Conservation (phyloP, 2,329 filamentous ascomycete species). For the Sporothrix protearum region DNA sequence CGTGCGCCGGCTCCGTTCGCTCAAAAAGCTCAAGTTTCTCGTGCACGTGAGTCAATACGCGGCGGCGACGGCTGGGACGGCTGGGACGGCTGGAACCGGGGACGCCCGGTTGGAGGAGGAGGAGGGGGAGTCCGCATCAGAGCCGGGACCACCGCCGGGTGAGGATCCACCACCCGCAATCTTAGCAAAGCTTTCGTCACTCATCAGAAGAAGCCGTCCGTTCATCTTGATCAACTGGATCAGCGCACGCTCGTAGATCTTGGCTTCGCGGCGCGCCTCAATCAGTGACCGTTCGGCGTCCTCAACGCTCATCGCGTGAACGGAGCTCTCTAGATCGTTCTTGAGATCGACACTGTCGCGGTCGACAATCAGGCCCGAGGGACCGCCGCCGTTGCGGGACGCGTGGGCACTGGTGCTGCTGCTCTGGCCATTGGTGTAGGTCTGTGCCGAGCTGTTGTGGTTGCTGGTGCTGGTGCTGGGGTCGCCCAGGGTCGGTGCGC, state of each 20-base stretch:
- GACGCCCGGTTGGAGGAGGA: background rate
- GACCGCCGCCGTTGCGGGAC: background rate
- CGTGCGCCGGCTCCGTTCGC: background rate
- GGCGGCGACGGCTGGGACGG: background rate
- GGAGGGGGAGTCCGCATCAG: background rate
- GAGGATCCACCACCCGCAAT: background rate
- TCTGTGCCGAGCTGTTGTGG: background rate
- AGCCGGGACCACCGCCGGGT: background rate
- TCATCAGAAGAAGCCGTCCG: conserved; percentile 46
- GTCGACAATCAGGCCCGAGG: background rate
- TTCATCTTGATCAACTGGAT: conserved; percentile 60
- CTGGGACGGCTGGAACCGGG: conserved; percentile 18
- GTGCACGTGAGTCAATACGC: conserved; percentile 23
- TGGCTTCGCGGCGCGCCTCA: conserved; percentile 56
- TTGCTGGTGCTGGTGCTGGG: conserved; percentile 2
- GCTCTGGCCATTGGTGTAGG: background rate
- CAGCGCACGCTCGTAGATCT: conserved; percentile 59
- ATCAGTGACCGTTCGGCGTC: conserved; percentile 58
- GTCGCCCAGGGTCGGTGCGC: background rate
- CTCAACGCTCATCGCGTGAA: conserved; percentile 58
- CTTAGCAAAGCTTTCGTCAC: conserved; percentile 16
- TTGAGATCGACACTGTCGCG: conserved; percentile 20
- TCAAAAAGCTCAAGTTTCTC: background rate
- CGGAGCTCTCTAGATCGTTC: conserved; percentile 35
- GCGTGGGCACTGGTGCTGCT: background rate